These are phyloP conservation scores for Xanthoceras sorbifolium DNA, from an alignment of 345 rosid species.

Conservation along the genomic window DNA sequence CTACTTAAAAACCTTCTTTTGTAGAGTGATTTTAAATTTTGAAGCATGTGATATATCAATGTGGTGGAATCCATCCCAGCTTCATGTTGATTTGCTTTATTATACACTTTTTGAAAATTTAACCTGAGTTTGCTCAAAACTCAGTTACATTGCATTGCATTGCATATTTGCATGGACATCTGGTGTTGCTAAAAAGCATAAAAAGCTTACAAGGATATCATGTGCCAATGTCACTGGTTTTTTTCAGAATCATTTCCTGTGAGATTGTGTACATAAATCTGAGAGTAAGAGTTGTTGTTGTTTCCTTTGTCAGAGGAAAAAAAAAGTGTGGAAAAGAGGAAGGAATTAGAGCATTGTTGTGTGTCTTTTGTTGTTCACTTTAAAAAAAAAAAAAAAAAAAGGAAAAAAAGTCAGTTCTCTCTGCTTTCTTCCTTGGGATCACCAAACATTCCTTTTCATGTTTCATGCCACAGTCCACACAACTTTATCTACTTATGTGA, in stretches of 20 bases:
- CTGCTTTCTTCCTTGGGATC: slow-evolving; percentile 47
- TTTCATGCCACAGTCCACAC: slow-evolving; percentile 28
- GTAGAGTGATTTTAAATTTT: no score
- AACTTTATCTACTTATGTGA: no score
- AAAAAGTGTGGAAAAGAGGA: not conserved
- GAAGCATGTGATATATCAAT: not conserved
- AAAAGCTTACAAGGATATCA: not conserved
- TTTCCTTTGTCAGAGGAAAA: slow-evolving; percentile 14
- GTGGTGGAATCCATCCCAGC: not conserved
- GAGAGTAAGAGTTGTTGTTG: not conserved
- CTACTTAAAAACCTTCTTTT: no score
- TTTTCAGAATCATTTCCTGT: slow-evolving; percentile 6
- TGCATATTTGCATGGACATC: not conserved
- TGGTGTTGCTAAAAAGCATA: not conserved
- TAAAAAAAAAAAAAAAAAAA: not conserved
- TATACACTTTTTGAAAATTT: no score
- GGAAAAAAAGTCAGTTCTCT: no score
- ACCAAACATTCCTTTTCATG: slow-evolving; percentile 33
- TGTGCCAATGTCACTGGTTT: slow-evolving; percentile 11
- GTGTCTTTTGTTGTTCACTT: slow-evolving; percentile 11
- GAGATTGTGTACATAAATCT: not conserved
- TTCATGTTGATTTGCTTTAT: no score
- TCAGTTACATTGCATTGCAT: not conserved
- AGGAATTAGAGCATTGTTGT: slow-evolving; percentile 4
- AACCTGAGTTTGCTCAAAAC: not conserved